Base-by-base conservation (phyloP, 345 rosid genomes). In the Conringia planisiliqua region DNA sequence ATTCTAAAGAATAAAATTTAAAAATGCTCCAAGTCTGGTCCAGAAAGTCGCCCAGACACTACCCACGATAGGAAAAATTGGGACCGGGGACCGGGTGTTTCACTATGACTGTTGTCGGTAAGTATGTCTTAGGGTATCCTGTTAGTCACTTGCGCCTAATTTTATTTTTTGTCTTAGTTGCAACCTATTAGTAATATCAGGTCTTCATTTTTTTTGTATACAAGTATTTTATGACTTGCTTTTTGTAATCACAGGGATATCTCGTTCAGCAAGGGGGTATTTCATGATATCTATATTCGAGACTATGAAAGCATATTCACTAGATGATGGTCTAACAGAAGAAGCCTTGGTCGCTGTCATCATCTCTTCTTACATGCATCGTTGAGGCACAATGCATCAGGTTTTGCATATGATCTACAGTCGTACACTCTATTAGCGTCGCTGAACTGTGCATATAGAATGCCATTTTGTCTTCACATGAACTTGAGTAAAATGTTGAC, bases 81-180 rank as follows among this genome's bases (percentile, higher is more conserved):
- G n/a, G n/a, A n/a, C n/a, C n/a, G n/a, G n/a, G n/a, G n/a, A n/a
- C n/a, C n/a, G n/a, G n/a, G n/a, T n/a, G n/a, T n/a, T n/a, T n/a
- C n/a, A n/a, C 99, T 59, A 90, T 95, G 96, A 97, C 96, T 35
- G 96, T 95, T 22, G 80, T 92, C 70, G 99, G 97, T 94, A 86
- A 75, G 86, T 16, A 56, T 55, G 64, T 16, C 60, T 24, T 48
- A 42, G 54, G 56, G 56, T n/a, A 27, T 27, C 10, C 10, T 68
- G 13, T 39, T 39, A 47, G 60, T 62, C 52, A 62, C 14, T 43
- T 43, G 40, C n/a, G n/a, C n/a, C n/a, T n/a, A 17, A 43, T 52
- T 42, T 22, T 62, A 18, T 26, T 24, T 13, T 55, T 12, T 7
- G 30, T 10, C 18, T n/a, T 55, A 4, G 9, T n/a, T 67, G 29